Percentiles rank a stretch among this genome's conserved stretches.
phyloP scores from a whole-genome alignment of 495 filamentous ascomycete genomes.

The Xylaria castorea region DNA sequence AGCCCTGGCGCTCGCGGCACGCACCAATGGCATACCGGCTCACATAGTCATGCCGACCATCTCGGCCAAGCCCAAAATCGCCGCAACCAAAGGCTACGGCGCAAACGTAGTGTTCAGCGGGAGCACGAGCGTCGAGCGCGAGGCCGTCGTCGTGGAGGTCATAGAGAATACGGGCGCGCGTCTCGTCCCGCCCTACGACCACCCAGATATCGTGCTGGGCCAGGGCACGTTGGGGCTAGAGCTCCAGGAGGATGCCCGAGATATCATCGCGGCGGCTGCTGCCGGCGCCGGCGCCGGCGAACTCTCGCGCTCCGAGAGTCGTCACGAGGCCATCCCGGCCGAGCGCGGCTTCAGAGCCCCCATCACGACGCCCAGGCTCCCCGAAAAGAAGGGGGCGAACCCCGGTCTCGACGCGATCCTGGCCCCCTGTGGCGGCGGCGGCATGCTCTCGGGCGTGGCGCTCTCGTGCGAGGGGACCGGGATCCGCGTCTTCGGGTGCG shows the following conservation, averaged over 20 bases:
- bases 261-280: conserved; percentile 45
- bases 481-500: conserved; percentile 84
- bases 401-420: conserved; percentile 75
- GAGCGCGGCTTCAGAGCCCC: conserved; percentile 16
- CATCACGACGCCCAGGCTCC: conserved; percentile 10
- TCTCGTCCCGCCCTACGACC: conserved; percentile 88
- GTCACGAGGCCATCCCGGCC: neutral
- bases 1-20: conserved; percentile 87
- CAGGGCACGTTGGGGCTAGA: conserved; percentile 92
- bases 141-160: conserved; percentile 73
- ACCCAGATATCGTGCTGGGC: conserved; percentile 87
- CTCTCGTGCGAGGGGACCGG: conserved; percentile 72
- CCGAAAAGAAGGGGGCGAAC: conserved; percentile 14
- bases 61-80: conserved; percentile 83
- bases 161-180: conserved; percentile 72
- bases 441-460: conserved; percentile 83
- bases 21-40: conserved; percentile 63
- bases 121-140: conserved; percentile 78
- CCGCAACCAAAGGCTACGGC: conserved; percentile 76
- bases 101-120: conserved; percentile 84
- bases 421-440: conserved; percentile 86
- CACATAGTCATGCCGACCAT: conserved; percentile 92
- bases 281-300: conserved; percentile 11
- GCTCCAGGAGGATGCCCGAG: conserved; percentile 71
- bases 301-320: neutral